Evolutionary conservation across 2,329 filamentous ascomycete genomes (phyloP), one percentile per base, ranked within the genome.

Genomic region (Apiospora aurea): DNA sequence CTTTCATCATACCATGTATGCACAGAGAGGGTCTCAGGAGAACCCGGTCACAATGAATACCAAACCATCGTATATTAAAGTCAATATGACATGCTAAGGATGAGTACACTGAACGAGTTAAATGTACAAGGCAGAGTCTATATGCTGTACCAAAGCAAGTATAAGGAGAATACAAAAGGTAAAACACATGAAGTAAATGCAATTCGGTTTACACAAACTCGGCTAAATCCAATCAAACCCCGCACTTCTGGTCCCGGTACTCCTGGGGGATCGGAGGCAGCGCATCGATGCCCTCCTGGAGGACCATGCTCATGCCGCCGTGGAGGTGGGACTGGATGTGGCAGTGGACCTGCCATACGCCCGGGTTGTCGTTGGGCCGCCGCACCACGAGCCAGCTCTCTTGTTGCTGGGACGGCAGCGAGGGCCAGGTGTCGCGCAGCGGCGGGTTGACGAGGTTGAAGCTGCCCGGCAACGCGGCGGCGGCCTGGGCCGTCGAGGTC

Each of bases 381-480:
- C 88, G 80, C 41, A 90, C 79, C 1, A 83, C 87, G 66, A 87
- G 81, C 89, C 88, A 87, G 0, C 80, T 77, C 2, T 78, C 76
- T 1, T 73, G 79, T 5, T 75, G 75, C 10, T 72, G 69, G 1
- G 83, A 78, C 4, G 77, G 70, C 2, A 79, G 80, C 7, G 84
- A 87, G 18, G 80, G 76, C 72, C 84, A 85, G 0, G 82, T 83
- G 75, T 92, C 90, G 29, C 88, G 80, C 16, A 83, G 83, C 0
- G 87, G 87, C 0, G 90, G 90, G 53, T 85, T 84, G 0, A 84
- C 82, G 2, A 91, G 80, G 77, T 92, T 91, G 82, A 92, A 91
- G 24, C 77, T 81, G 26, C 82, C 79, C 0, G 88, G 88, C 0
- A 82, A 79, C 18, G 82, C 82, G 14, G 79, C 75, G 1, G 83